Conservation (phyloP, 2,329 filamentous ascomycete genomes). For the Pseudogymnoascus sp. region DNA sequence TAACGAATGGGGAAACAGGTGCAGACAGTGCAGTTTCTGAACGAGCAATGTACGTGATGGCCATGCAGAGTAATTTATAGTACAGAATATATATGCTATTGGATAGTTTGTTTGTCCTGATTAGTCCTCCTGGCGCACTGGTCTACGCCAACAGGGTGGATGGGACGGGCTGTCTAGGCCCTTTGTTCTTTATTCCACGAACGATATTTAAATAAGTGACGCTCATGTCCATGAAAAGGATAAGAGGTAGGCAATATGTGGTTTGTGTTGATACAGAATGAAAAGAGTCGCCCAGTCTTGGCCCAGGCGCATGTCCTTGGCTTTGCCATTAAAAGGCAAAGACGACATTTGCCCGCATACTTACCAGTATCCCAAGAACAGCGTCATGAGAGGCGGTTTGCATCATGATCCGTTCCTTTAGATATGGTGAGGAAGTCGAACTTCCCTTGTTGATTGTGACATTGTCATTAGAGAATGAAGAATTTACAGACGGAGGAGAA, state of each 20-base stretch:
- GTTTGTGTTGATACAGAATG: conserved; percentile 18
- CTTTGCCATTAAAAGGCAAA: not conserved
- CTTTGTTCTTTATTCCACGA: conserved; percentile 29
- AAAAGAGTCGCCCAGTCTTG: not conserved
- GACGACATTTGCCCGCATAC: not conserved
- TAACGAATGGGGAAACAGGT: not conserved
- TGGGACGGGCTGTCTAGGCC: conserved; percentile 32
- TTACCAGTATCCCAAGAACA: not conserved
- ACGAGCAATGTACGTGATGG: not conserved
- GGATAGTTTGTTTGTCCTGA: conserved; percentile 26
- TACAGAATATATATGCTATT: conserved; percentile 4
- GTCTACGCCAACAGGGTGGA: conserved; percentile 31
- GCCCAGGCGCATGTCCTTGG: not conserved
- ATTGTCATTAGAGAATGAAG: not conserved
- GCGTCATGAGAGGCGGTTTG: not conserved
- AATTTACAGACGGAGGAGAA: not conserved
- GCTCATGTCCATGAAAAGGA: conserved; percentile 28
- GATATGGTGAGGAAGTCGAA: not conserved
- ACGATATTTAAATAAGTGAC: conserved; percentile 32
- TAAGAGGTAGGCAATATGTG: conserved; percentile 32
- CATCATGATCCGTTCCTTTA: not conserved
- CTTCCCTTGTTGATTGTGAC: not conserved
- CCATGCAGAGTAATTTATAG: conserved; percentile 3
- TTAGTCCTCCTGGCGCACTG: conserved; percentile 32
- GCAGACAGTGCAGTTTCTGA: not conserved